These are phyloP conservation scores for Tetraselmis chui DNA, from an alignment of 139 green algal genomes.

Conservation along the genomic window DNA sequence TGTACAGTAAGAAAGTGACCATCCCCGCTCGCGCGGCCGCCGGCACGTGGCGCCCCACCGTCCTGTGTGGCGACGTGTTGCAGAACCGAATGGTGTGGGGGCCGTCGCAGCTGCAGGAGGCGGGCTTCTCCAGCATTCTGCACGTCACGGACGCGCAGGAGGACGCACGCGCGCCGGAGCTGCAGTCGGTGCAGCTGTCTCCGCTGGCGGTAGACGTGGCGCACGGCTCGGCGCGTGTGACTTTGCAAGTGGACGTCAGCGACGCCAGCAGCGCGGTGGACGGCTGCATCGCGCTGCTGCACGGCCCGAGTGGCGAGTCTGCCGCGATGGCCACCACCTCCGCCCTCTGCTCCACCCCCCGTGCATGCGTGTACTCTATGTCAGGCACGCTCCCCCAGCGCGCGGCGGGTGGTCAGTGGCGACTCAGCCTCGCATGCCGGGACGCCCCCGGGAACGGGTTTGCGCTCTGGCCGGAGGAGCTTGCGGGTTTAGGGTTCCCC, in stretches of 20 bases:
- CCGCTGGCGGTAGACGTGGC: neutral
- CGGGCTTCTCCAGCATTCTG: neutral
- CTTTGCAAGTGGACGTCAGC: neutral
- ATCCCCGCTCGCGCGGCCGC: neutral
- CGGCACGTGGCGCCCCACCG: neutral
- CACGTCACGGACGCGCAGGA: neutral
- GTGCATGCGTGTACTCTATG: neutral
- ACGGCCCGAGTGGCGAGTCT: neutral
- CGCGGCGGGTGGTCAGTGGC: neutral
- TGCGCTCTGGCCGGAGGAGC: neutral
- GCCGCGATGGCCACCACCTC: neutral
- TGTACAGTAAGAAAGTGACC: neutral
- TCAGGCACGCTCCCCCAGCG: neutral
- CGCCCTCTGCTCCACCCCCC: neutral
- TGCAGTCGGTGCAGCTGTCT: neutral
- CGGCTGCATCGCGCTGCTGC: neutral
- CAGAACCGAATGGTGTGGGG: neutral
- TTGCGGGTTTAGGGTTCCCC: neutral
- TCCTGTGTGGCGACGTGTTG: neutral
- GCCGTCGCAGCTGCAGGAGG: neutral
- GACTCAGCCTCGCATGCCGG: neutral
- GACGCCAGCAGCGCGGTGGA: neutral
- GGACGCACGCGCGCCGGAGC: neutral
- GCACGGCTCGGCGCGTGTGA: neutral
- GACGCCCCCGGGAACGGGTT: neutral